These are phyloP conservation scores for Leishmania amazonensis DNA, from an alignment of 208 protist species.

Conservation along the genomic window DNA sequence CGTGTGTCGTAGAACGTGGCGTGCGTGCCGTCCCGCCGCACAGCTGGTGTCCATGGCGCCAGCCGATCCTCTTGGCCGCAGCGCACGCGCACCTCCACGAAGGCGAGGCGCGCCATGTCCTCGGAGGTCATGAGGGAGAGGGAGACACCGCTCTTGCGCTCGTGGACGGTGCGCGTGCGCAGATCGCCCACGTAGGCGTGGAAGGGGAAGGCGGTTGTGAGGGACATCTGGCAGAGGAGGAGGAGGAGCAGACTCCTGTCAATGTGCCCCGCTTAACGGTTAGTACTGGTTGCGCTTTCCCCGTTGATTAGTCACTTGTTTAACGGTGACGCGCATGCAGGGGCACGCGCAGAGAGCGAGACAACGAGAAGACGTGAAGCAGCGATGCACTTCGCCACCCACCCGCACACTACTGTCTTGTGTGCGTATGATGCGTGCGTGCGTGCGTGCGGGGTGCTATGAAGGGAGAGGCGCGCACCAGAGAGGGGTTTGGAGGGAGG, in stretches of 20 bases:
- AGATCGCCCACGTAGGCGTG: conserved; percentile 84
- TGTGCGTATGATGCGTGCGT: background rate
- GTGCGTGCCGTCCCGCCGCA: conserved; percentile 39
- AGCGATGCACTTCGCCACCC: background rate
- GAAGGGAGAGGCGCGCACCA: background rate
- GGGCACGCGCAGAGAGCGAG: background rate
- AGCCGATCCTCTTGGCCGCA: conserved; percentile 67
- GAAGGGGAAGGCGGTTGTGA: conserved; percentile 88
- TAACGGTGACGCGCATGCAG: background rate
- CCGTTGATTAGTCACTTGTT: background rate
- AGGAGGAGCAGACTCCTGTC: background rate
- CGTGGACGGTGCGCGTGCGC: conserved; percentile 67
- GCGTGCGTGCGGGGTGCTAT: background rate
- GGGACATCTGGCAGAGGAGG: conserved; percentile 55
- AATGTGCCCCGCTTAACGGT: background rate
- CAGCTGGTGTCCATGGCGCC: conserved; percentile 27
- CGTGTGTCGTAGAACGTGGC: conserved; percentile 87
- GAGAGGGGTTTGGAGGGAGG: background rate
- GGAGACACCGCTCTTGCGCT: conserved; percentile 69
- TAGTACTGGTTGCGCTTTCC: background rate
- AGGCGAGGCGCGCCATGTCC: conserved; percentile 78
- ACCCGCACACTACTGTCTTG: background rate
- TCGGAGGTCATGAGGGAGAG: conserved; percentile 82
- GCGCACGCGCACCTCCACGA: conserved; percentile 81
- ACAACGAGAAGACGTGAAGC: background rate